Evolutionary conservation across 371 early-diverging fungal species (phyloP).

Genomic region (Syncephalastrum contaminatum): DNA sequence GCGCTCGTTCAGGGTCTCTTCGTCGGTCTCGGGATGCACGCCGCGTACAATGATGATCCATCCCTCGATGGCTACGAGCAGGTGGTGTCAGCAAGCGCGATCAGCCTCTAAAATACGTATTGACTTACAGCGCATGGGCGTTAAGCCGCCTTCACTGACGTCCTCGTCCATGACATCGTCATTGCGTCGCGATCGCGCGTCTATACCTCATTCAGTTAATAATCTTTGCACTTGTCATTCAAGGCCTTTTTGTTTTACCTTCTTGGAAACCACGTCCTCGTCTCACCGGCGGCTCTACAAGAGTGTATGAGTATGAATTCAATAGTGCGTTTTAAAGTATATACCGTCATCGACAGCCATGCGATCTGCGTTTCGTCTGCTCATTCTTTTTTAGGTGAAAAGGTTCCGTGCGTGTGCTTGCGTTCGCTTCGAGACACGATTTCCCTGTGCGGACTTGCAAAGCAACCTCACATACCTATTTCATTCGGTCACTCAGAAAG

Average conservation of each 20-base stretch:
- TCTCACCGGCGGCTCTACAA: constrained; percentile 22
- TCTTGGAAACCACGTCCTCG: constrained; percentile 27
- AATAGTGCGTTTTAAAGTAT: not conserved
- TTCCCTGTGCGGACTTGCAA: no score
- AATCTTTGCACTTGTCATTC: not conserved
- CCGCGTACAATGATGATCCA: constrained; percentile 92
- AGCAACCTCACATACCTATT: no score
- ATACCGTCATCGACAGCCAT: constrained; percentile 65
- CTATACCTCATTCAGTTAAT: not conserved
- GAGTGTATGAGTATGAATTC: constrained; percentile 4
- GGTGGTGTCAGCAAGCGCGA: constrained; percentile 1
- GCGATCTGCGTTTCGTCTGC: constrained; percentile 30
- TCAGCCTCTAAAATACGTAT: not conserved
- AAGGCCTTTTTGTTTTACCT: constrained; percentile 8
- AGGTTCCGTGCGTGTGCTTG: no score
- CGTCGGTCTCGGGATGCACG: constrained; percentile 93
- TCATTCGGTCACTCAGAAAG: no score
- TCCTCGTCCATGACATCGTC: constrained; percentile 14
- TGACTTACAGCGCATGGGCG: constrained; percentile 64
- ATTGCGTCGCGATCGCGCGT: constrained; percentile 7
- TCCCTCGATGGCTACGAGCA: constrained; percentile 80
- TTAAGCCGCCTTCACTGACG: constrained; percentile 27
- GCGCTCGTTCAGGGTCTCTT: constrained; percentile 86
- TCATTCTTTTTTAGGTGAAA: constrained; percentile 2
- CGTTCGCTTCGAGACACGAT: no score